These are phyloP conservation scores for Leccinum solheimii DNA, from an alignment of 1,284 basidiomycete species.

Conservation along the genomic window DNA sequence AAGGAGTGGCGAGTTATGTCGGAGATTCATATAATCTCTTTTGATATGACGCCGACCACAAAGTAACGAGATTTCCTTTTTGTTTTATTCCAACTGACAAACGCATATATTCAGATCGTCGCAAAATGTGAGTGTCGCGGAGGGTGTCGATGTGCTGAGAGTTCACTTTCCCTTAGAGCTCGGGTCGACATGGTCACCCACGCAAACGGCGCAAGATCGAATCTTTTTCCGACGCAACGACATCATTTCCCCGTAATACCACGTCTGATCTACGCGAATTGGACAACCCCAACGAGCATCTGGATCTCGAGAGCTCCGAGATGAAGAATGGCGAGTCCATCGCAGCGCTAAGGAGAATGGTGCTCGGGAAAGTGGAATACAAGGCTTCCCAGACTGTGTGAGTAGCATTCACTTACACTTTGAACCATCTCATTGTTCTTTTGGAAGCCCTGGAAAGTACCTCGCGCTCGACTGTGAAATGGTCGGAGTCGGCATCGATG, in stretches of 20 bases:
- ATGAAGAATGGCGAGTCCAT: slow-evolving; percentile 51
- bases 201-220: slow-evolving; percentile 39
- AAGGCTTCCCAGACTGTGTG: slow-evolving; percentile 47
- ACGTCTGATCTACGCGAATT: not conserved
- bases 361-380: slow-evolving; percentile 47
- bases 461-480: slow-evolving; percentile 95
- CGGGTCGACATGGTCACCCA: slow-evolving; percentile 11
- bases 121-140: slow-evolving; percentile 48
- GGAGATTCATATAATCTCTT: slow-evolving; percentile 14
- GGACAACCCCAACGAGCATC: slow-evolving; percentile 2
- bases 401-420: slow-evolving; percentile 21
- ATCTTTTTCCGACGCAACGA: not conserved
- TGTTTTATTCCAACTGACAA: slow-evolving; percentile 6
- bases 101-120: slow-evolving; percentile 35
- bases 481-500: slow-evolving; percentile 90
- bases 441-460: slow-evolving; percentile 69
- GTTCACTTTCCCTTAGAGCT: slow-evolving; percentile 4
- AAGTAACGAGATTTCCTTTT: slow-evolving; percentile 20
- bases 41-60: slow-evolving; percentile 4
- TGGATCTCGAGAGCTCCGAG: slow-evolving; percentile 29
- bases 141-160: slow-evolving; percentile 37
- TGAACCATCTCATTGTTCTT: slow-evolving; percentile 1
- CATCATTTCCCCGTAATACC: slow-evolving; percentile 2
- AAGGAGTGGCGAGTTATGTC: not conserved
- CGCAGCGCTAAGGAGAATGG: slow-evolving; percentile 49